Evolutionary conservation across 495 filamentous ascomycete genomes (phyloP), one percentile per base, ranked within the genome.

Genomic region (Penicillium canescens): DNA sequence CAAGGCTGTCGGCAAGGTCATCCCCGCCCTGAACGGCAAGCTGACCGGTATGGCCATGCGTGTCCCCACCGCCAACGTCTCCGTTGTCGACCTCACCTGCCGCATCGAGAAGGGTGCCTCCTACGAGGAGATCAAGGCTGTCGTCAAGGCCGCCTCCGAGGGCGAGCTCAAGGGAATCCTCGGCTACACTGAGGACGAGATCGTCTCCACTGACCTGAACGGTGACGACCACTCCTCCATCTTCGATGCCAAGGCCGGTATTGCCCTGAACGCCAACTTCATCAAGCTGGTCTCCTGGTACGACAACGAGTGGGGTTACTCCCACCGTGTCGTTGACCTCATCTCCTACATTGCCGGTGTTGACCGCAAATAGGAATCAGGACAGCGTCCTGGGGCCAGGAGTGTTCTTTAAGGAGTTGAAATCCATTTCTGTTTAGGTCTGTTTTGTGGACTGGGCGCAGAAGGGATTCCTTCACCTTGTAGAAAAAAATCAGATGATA

Each of bases 1-100:
- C 69, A 98, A 98, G 89, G 94, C 94, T 71, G 94, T 98, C 79
- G 94, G 94, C 79, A 98, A 98, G 86, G 94, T 98, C 78, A 98
- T 98, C 65, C 94, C 94, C 51, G 75, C 82, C 52, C 83, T 98
- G 55, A 98, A 98, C 79, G 94, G 94, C 84, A 98, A 98, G 88
- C 91, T 98, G 60, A 98, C 94, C 61, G 94, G 94, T 77, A 96
- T 98, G 94, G 80, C 95, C 65, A 92, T 98, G 89, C 94, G 94
- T 87, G 93, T 98, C 41, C 94, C 94, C 50, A 98, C 94, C 67
- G 78, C 91, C 82, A 98, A 98, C 82, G 94, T 98, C 74, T 98
- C 94, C 57, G 94, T 98, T 72, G 95, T 98, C 66, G 94, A 98
- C 81, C 79, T 98, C 68, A 98, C 94, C 63, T 83, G 78, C 86